Evolutionary conservation across 1,139 yeast species (phyloP).

Genomic region (Suhomyces atakaporum): DNA sequence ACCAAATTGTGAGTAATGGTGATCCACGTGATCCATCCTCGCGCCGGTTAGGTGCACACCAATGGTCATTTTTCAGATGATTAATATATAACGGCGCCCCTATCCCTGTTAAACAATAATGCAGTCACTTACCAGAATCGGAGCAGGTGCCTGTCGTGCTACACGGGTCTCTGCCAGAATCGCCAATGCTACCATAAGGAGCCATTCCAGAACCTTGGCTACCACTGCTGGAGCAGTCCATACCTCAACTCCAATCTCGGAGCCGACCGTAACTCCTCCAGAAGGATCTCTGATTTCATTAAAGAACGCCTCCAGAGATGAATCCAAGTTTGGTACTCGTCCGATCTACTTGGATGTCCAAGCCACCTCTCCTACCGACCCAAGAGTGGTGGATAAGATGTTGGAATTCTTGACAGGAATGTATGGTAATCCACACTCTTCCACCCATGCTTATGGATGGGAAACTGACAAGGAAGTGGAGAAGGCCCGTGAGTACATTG

Average conservation of each 20-base stretch:
- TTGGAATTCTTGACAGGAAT: constrained; percentile 87
- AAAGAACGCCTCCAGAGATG: constrained; percentile 49
- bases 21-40: no score
- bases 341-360: constrained; percentile 95
- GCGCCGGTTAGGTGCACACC: no score
- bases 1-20: no score
- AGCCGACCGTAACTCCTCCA: constrained; percentile 35
- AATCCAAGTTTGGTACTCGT: constrained; percentile 58
- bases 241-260: constrained; percentile 21
- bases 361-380: constrained; percentile 98
- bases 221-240: constrained; percentile 23
- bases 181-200: background rate
- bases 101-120: background rate
- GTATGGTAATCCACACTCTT: constrained; percentile 96
- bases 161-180: background rate
- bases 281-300: constrained; percentile 47
- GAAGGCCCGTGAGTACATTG: constrained; percentile 77
- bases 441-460: constrained; percentile 99
- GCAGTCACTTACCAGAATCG: constrained; percentile 5
- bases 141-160: constrained; percentile 1
- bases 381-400: constrained; percentile 94
- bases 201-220: constrained; percentile 9
- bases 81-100: background rate
- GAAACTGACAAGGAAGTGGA: constrained; percentile 95
- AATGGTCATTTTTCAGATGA: background rate